Conservation (phyloP, 2,329 filamentous ascomycete species). For the Davidsoniella eucalypti region DNA sequence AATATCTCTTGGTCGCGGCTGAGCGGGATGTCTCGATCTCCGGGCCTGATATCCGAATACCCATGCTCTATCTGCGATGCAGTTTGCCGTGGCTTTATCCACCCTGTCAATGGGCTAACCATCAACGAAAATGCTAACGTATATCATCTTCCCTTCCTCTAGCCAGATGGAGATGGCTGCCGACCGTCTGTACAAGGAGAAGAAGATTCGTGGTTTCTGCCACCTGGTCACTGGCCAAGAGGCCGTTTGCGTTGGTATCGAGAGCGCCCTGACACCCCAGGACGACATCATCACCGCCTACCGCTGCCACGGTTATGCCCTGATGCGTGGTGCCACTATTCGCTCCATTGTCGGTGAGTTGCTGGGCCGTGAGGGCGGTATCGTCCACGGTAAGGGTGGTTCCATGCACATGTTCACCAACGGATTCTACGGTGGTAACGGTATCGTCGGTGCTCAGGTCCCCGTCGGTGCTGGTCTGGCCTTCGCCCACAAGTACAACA, state of each 20-base stretch:
- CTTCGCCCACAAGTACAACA: slow-evolving; percentile 91
- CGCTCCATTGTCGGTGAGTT: slow-evolving; percentile 93
- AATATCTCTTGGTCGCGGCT: not conserved
- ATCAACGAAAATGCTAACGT: no score
- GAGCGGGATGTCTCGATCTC: not conserved
- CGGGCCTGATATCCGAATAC: no score
- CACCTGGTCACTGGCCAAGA: slow-evolving; percentile 96
- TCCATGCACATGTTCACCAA: slow-evolving; percentile 99
- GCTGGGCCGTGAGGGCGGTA: slow-evolving; percentile 85
- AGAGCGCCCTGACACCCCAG: slow-evolving; percentile 78
- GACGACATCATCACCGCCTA: slow-evolving; percentile 97
- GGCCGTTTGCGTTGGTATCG: slow-evolving; percentile 91
- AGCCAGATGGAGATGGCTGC: slow-evolving; percentile 99
- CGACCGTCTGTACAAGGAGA: slow-evolving; percentile 98
- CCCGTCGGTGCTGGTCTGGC: slow-evolving; percentile 92
- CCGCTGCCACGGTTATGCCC: slow-evolving; percentile 94
- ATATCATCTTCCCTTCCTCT: slow-evolving; percentile 6
- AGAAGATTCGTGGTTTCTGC: slow-evolving; percentile 99
- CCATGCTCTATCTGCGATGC: no score
- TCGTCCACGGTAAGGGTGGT: slow-evolving; percentile 96
- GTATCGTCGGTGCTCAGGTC: slow-evolving; percentile 96
- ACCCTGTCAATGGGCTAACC: no score
- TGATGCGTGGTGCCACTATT: slow-evolving; percentile 86
- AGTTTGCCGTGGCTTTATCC: no score
- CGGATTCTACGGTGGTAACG: slow-evolving; percentile 96